Conservation (phyloP, 2,329 filamentous ascomycete genomes). For the Microsporum canis region DNA sequence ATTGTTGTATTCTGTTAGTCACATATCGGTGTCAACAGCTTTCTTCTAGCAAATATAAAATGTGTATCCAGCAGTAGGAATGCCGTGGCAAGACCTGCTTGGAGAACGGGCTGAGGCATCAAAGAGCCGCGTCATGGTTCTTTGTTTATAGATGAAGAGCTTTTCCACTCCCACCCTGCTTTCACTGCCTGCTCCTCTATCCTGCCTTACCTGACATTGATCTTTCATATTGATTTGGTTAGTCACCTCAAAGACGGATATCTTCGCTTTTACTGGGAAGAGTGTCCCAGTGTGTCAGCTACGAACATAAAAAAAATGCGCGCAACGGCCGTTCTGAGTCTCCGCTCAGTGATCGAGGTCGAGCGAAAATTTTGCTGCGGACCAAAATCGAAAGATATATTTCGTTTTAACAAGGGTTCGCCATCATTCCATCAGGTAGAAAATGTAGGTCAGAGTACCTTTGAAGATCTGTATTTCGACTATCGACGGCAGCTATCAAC, state of each 20-base stretch:
- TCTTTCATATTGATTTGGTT: too few species aligned
- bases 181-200: not conserved
- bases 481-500: conserved; percentile 14
- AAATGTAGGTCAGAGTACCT: conserved; percentile 12
- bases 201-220: not conserved
- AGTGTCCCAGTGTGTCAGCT: not conserved
- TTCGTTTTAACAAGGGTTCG: conserved; percentile 13
- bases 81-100: not conserved
- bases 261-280: not conserved
- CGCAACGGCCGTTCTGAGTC: conserved; percentile 6
- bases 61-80: not conserved
- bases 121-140: not conserved
- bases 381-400: conserved; percentile 7
- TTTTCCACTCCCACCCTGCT: not conserved
- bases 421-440: conserved; percentile 15
- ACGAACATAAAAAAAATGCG: conserved; percentile 4
- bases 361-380: conserved; percentile 20
- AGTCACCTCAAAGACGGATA: not conserved
- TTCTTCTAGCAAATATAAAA: not conserved
- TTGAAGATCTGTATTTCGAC: conserved; percentile 23
- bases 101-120: not conserved
- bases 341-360: conserved; percentile 16
- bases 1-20: not conserved
- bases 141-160: not conserved
- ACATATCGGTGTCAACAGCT: too few species aligned